Evolutionary conservation across 2,329 filamentous ascomycete genomes (phyloP).

Genomic region (Diaporthe longicolla): DNA sequence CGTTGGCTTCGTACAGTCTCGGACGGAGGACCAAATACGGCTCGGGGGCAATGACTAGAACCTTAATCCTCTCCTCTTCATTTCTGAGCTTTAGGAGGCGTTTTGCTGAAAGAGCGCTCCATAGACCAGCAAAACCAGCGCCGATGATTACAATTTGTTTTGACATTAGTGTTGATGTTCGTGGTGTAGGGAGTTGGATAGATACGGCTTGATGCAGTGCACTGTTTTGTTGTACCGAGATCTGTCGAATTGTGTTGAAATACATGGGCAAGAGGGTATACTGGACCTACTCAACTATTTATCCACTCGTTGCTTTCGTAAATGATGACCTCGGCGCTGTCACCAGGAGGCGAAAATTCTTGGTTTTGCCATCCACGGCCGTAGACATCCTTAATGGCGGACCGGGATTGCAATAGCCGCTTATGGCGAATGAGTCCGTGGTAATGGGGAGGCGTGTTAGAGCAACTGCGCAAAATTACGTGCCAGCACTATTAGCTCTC

Average conservation of each 20-base stretch:
- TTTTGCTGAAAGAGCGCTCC: constrained; percentile 12
- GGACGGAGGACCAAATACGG: constrained; percentile 14
- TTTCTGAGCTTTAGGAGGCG: neutral
- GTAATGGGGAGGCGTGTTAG: neutral
- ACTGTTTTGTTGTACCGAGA: neutral
- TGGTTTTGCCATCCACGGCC: neutral
- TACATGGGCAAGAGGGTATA: neutral
- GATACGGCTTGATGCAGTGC: neutral
- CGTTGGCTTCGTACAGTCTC: constrained; percentile 20
- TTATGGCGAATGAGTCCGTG: neutral
- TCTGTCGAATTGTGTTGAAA: neutral
- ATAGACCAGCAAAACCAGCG: constrained; percentile 12
- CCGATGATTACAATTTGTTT: constrained; percentile 12
- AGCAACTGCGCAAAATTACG: neutral
- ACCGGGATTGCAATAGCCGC: neutral
- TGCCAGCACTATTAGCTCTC: constrained; percentile 1
- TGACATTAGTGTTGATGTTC: neutral
- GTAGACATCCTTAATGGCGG: neutral
- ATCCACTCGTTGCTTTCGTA: no score
- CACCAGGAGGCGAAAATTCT: neutral
- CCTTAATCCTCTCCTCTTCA: neutral
- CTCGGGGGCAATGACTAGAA: constrained; percentile 6
- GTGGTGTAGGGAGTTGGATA: neutral
- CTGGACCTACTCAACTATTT: neutral
- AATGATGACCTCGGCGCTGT: neutral